A percentile compares a stretch with the other conserved stretches of the same genome.
phyloP scores from a whole-genome alignment of 1,284 basidiomycete genomes.

The Apiotrichum sp. region DNA sequence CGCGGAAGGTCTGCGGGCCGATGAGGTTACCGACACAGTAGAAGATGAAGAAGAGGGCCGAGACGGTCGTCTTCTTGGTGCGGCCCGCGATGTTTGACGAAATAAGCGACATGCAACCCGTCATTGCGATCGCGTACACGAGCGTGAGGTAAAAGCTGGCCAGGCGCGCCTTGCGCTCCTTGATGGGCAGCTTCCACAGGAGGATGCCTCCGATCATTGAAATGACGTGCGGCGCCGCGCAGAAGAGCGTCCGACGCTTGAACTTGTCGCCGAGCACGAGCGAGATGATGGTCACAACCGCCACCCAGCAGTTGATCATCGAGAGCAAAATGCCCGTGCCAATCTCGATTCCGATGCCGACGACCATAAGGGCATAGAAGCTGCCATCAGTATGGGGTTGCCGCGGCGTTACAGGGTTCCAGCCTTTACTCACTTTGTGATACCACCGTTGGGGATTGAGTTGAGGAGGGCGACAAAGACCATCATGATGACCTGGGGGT shows the following conservation, averaged over 20 bases:
- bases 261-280: conserved; percentile 16
- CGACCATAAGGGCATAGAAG: conserved; percentile 22
- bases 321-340: conserved; percentile 14
- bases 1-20: conserved; percentile 12
- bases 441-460: conserved; percentile 8
- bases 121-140: background rate
- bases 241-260: conserved; percentile 9
- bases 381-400: background rate
- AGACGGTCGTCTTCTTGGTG: conserved; percentile 19
- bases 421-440: background rate
- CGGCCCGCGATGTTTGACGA: conserved; percentile 14
- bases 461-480: conserved; percentile 9
- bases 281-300: conserved; percentile 9
- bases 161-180: background rate
- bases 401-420: too few species aligned
- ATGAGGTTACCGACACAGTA: conserved; percentile 8
- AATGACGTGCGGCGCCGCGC: conserved; percentile 6
- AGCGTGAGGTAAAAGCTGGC: background rate
- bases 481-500: conserved; percentile 8
- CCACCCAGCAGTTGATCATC: conserved; percentile 16
- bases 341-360: conserved; percentile 14
- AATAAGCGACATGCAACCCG: background rate
- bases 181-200: background rate
- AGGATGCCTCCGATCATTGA: conserved; percentile 8
- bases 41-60: conserved; percentile 15